Conservation (phyloP, 2,329 filamentous ascomycete species). For the Stagonosporopsis vannaccii region DNA sequence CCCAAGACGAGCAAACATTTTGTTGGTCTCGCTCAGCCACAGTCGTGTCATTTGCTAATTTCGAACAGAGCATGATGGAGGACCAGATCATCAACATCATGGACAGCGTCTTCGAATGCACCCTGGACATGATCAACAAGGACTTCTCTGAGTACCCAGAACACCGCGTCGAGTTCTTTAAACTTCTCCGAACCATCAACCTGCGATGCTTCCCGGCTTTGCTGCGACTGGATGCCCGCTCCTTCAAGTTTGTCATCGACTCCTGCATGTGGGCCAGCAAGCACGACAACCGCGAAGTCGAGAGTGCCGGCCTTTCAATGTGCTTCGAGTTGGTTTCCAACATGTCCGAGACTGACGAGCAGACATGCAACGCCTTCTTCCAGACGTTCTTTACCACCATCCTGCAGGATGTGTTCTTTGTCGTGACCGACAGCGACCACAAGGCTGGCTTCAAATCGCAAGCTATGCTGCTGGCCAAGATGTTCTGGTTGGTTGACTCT, state of each 20-base stretch:
- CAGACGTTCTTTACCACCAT: conserved; percentile 96
- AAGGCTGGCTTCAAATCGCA: conserved; percentile 99
- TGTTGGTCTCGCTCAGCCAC: conserved; percentile 43
- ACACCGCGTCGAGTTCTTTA: conserved; percentile 99
- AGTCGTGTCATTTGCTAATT: conserved; percentile 28
- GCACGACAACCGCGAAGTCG: conserved; percentile 97
- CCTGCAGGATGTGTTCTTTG: conserved; percentile 97
- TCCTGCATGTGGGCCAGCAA: conserved; percentile 99
- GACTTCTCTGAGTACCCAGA: conserved; percentile 99
- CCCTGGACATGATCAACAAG: conserved; percentile 99
- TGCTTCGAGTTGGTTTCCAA: conserved; percentile 97
- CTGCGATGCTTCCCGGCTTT: conserved; percentile 95
- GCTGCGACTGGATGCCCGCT: conserved; percentile 90
- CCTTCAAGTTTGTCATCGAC: conserved; percentile 99
- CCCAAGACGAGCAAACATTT: conserved; percentile 60
- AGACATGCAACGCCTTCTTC: conserved; percentile 94
- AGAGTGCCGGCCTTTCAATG: conserved; percentile 96
- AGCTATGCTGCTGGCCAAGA: conserved; percentile 88
- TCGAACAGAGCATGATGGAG: conserved; percentile 83
- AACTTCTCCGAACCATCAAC: conserved; percentile 93
- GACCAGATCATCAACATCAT: conserved; percentile 97
- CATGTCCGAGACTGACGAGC: conserved; percentile 87
- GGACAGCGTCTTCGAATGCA: conserved; percentile 98
- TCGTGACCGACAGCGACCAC: conserved; percentile 95
- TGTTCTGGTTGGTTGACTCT: conserved; percentile 93